Evolutionary conservation across 306 rosid genomes (phyloP).

Genomic region (Senna siamea): DNA sequence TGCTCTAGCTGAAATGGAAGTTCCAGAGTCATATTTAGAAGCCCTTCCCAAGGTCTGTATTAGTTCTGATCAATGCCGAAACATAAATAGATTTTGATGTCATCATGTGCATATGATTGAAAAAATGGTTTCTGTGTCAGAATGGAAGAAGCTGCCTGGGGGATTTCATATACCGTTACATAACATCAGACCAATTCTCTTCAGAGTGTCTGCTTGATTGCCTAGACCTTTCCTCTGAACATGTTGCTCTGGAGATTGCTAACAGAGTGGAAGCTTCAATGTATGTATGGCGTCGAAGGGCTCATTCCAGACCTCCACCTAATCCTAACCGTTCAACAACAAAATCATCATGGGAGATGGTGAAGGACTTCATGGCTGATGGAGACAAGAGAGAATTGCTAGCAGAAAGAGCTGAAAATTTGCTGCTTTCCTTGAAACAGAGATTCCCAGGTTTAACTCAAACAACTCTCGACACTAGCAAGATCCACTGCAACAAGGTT

Average conservation of each 20-base stretch:
- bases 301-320: conserved; percentile 58
- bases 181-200: conserved; percentile 87
- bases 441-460: conserved; percentile 88
- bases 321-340: conserved; percentile 70
- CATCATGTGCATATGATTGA: too few species aligned
- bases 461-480: conserved; percentile 86
- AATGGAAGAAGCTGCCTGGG: conserved; percentile 92
- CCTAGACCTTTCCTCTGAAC: conserved; percentile 93
- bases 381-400: conserved; percentile 86
- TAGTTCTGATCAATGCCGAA: too few species aligned
- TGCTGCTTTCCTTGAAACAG: conserved; percentile 76
- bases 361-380: conserved; percentile 85
- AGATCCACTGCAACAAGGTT: conserved; percentile 92
- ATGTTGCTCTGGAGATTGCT: conserved; percentile 89
- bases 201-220: conserved; percentile 79
- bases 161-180: conserved; percentile 81
- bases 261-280: conserved; percentile 88
- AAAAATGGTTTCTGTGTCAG: conserved; percentile 44
- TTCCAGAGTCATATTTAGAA: conserved; percentile 86
- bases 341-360: conserved; percentile 92
- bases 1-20: conserved; percentile 86
- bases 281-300: conserved; percentile 83
- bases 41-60: conserved; percentile 87
- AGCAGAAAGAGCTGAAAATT: conserved; percentile 85
- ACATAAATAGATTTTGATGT: background rate